Percentiles rank a stretch among this genome's conserved stretches.
Conservation (phyloP, 768 basidiomycete species). For the Boletus subparvulus region DNA sequence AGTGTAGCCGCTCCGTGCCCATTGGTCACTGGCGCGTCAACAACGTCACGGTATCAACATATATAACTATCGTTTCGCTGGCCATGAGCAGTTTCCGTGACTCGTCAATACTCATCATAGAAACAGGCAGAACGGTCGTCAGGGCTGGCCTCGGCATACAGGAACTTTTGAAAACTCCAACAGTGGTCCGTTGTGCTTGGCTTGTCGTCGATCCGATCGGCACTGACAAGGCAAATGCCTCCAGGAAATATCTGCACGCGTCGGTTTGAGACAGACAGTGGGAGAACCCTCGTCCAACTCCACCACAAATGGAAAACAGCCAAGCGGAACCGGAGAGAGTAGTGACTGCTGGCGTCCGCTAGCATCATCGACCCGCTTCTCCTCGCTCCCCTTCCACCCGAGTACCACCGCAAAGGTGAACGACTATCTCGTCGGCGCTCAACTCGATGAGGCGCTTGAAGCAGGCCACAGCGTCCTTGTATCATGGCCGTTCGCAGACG, state of each 20-base stretch:
- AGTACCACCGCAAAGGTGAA: slow-evolving; percentile 53
- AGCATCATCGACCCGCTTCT: slow-evolving; percentile 48
- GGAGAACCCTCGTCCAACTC: slow-evolving; percentile 32
- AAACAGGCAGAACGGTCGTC: slow-evolving; percentile 67
- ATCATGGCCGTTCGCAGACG: slow-evolving; percentile 82
- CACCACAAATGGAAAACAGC: slow-evolving; percentile 23
- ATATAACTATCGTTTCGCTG: slow-evolving; percentile 2
- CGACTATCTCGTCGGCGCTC: slow-evolving; percentile 80
- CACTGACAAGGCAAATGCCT: slow-evolving; percentile 5
- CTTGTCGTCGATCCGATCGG: neutral
- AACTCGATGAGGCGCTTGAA: slow-evolving; percentile 76
- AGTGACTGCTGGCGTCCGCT: slow-evolving; percentile 31
- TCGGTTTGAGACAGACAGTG: slow-evolving; percentile 58
- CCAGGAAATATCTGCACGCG: slow-evolving; percentile 79
- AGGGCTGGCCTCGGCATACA: slow-evolving; percentile 78
- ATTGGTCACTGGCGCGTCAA: neutral
- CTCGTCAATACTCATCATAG: slow-evolving; percentile 77
- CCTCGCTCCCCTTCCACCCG: slow-evolving; percentile 45
- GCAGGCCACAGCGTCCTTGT: slow-evolving; percentile 70
- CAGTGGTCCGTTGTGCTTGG: slow-evolving; percentile 54
- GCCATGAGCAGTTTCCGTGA: slow-evolving; percentile 72
- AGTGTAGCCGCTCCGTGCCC: neutral
- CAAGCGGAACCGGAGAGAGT: slow-evolving; percentile 15
- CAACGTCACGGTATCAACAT: neutral
- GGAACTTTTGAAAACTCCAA: slow-evolving; percentile 76